phyloP scores from a whole-genome alignment of 352 stramenopile genomes.

The Phytophthora niederhauseri region DNA sequence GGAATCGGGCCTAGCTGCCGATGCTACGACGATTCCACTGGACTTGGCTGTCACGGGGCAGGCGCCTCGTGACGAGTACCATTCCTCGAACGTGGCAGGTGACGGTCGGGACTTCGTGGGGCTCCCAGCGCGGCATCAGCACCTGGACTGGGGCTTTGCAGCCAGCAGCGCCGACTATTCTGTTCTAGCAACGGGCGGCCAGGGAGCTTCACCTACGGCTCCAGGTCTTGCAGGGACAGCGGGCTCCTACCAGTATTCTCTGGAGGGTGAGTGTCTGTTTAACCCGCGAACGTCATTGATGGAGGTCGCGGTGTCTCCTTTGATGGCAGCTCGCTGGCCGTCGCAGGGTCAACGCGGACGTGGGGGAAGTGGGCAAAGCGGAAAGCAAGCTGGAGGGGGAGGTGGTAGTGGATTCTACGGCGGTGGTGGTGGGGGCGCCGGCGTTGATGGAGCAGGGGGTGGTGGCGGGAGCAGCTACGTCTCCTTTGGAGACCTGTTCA shows the following conservation, averaged over 20 bases:
- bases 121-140: slow-evolving; percentile 45
- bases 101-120: slow-evolving; percentile 54
- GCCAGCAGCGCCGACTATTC: slow-evolving; percentile 54
- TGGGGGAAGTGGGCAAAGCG: slow-evolving; percentile 74
- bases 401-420: slow-evolving; percentile 79
- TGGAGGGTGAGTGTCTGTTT: slow-evolving; percentile 47
- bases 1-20: slow-evolving; percentile 48
- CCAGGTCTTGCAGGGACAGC: slow-evolving; percentile 45
- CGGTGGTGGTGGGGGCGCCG: slow-evolving; percentile 68
- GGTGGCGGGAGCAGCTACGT: slow-evolving; percentile 72
- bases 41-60: slow-evolving; percentile 38
- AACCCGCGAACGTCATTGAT: slow-evolving; percentile 37
- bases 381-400: slow-evolving; percentile 78
- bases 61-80: slow-evolving; percentile 55
- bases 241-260: slow-evolving; percentile 53
- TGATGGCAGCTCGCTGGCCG: slow-evolving; percentile 37
- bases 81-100: slow-evolving; percentile 55
- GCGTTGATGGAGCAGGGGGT: slow-evolving; percentile 62
- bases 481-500: slow-evolving; percentile 27
- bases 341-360: slow-evolving; percentile 41
- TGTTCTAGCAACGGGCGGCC: slow-evolving; percentile 55
- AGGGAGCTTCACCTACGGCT: slow-evolving; percentile 32
- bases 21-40: slow-evolving; percentile 45
- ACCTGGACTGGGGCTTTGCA: slow-evolving; percentile 65
- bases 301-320: slow-evolving; percentile 35